Conservation (phyloP, 192 early-diverging fungal genomes). For the Helicostylum pulchrum region DNA sequence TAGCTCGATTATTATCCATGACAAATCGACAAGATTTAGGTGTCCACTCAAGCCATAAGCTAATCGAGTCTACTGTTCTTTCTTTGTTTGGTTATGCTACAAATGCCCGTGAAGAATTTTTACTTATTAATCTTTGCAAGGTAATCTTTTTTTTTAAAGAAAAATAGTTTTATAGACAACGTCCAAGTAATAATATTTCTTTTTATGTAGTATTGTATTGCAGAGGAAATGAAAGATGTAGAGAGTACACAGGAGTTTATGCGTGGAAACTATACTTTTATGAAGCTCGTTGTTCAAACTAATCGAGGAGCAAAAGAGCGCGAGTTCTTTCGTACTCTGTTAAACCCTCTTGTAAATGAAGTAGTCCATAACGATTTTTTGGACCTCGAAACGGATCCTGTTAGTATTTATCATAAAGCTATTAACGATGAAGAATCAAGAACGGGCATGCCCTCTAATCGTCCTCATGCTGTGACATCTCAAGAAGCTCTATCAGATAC, state of each 20-base stretch:
- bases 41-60: slow-evolving; percentile 59
- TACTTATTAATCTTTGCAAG: slow-evolving; percentile 92
- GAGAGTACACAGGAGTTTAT: slow-evolving; percentile 86
- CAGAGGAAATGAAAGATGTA: slow-evolving; percentile 92
- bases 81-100: slow-evolving; percentile 97
- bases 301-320: slow-evolving; percentile 94
- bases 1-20: slow-evolving; percentile 87
- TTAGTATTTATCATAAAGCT: slow-evolving; percentile 79
- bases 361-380: slow-evolving; percentile 76
- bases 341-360: slow-evolving; percentile 78
- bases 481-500: slow-evolving; percentile 84
- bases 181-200: background rate
- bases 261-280: slow-evolving; percentile 96
- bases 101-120: slow-evolving; percentile 94
- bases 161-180: background rate
- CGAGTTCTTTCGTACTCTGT: slow-evolving; percentile 80
- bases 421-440: slow-evolving; percentile 89
- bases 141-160: slow-evolving; percentile 38
- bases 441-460: slow-evolving; percentile 78
- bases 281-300: slow-evolving; percentile 95
- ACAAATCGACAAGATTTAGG: slow-evolving; percentile 81
- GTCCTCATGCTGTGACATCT: slow-evolving; percentile 73
- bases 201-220: slow-evolving; percentile 58
- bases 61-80: slow-evolving; percentile 87
- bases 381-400: slow-evolving; percentile 90